phyloP scores from a whole-genome alignment of 768 basidiomycete species.

The Leccinum imitatum region DNA sequence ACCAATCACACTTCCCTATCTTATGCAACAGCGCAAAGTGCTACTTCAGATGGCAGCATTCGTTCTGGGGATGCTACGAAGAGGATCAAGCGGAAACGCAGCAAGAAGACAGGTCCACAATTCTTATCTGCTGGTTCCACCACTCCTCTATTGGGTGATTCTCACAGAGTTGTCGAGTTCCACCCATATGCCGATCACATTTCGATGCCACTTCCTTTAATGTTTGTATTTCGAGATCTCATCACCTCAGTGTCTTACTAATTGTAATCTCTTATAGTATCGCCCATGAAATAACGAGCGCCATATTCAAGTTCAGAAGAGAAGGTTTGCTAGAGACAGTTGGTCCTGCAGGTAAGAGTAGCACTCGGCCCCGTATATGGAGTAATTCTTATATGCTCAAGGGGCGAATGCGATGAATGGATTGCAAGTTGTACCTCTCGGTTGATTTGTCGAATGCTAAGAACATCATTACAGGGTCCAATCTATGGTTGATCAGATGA shows the following conservation, averaged over 20 bases:
- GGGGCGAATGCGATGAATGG: slow-evolving; percentile 77
- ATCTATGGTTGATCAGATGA: slow-evolving; percentile 81
- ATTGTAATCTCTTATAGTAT: slow-evolving; percentile 46
- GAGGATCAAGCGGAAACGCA: slow-evolving; percentile 67
- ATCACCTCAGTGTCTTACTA: not conserved
- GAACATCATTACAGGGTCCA: slow-evolving; percentile 54
- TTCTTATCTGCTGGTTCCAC: slow-evolving; percentile 32
- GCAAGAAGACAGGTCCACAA: slow-evolving; percentile 47
- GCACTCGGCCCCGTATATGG: not conserved
- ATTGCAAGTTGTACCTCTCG: slow-evolving; percentile 42
- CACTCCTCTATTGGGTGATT: slow-evolving; percentile 63
- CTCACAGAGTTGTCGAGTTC: slow-evolving; percentile 59
- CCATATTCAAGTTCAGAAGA: slow-evolving; percentile 71
- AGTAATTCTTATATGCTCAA: slow-evolving; percentile 24
- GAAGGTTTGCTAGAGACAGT: slow-evolving; percentile 86
- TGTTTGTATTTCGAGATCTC: slow-evolving; percentile 44
- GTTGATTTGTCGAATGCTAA: slow-evolving; percentile 6
- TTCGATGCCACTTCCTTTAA: slow-evolving; percentile 78
- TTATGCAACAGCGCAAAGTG: slow-evolving; percentile 43
- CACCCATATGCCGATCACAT: slow-evolving; percentile 54
- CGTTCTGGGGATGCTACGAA: slow-evolving; percentile 56
- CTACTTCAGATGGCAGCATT: slow-evolving; percentile 25
- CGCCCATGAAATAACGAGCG: slow-evolving; percentile 73
- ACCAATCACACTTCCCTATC: slow-evolving; percentile 35
- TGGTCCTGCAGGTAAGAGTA: slow-evolving; percentile 73